A percentile compares a stretch with the other conserved stretches of the same genome.
These are phyloP conservation scores for Cyclanthera cordifolia DNA, from an alignment of 306 rosid species.

Conservation along the genomic window DNA sequence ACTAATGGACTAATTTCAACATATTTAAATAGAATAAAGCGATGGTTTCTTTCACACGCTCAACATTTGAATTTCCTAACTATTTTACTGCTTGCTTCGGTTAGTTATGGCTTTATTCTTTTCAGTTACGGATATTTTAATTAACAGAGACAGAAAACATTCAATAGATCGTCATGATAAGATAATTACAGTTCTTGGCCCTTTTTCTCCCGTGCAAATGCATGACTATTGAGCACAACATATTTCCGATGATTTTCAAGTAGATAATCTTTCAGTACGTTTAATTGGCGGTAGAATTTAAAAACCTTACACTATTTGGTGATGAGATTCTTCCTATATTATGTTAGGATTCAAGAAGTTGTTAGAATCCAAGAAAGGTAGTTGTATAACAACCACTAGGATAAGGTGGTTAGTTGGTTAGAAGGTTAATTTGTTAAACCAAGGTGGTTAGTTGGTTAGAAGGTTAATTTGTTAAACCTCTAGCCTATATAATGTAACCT, in stretches of 20 bases:
- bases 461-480: too few species aligned
- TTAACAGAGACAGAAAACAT: background rate
- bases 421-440: too few species aligned
- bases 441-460: too few species aligned
- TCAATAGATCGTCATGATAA: background rate
- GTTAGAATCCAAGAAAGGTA: too few species aligned
- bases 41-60: conserved; percentile 67
- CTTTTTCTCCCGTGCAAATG: background rate
- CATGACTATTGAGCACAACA: background rate
- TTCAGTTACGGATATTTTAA: conserved; percentile 13
- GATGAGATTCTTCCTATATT: background rate
- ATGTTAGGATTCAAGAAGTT: too few species aligned
- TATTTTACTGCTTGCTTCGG: conserved; percentile 93
- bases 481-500: too few species aligned
- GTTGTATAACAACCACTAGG: too few species aligned
- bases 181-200: background rate
- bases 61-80: conserved; percentile 74
- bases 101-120: conserved; percentile 34
- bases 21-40: conserved; percentile 40
- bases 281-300: background rate
- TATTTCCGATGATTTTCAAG: background rate
- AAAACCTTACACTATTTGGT: background rate
- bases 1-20: conserved; percentile 40
- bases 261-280: background rate
- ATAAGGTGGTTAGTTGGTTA: too few species aligned